Conservation (phyloP, 495 filamentous ascomycete species). For the Hypoxylon trugodes region DNA sequence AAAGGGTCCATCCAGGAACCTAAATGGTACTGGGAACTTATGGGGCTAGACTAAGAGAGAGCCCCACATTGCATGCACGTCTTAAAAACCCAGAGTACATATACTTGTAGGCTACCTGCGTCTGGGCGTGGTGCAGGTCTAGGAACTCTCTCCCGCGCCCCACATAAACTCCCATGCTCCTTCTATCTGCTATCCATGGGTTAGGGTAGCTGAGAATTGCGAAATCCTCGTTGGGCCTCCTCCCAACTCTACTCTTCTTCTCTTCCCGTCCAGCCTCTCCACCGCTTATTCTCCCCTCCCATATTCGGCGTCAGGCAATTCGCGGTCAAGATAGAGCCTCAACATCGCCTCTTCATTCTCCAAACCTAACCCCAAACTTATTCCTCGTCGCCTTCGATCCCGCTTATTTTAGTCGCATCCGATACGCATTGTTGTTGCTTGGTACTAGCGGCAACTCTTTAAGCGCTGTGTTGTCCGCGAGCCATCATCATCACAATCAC, state of each 20-base stretch:
- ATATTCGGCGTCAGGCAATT: slow-evolving; percentile 19
- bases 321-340: slow-evolving; percentile 27
- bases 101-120: slow-evolving; percentile 21
- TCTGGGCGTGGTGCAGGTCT: slow-evolving; percentile 40
- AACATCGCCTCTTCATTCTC: slow-evolving; percentile 5
- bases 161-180: slow-evolving; percentile 46
- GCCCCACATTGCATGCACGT: slow-evolving; percentile 32
- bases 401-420: slow-evolving; percentile 2
- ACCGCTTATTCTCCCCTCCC: slow-evolving; percentile 43
- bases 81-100: slow-evolving; percentile 20
- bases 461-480: slow-evolving; percentile 23
- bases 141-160: slow-evolving; percentile 45
- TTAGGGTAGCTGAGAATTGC: slow-evolving; percentile 47
- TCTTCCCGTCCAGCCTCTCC: slow-evolving; percentile 46
- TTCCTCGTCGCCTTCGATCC: not conserved
- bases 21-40: slow-evolving; percentile 20
- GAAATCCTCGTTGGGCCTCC: slow-evolving; percentile 47
- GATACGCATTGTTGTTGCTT: slow-evolving; percentile 22
- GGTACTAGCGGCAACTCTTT: slow-evolving; percentile 26
- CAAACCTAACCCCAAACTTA: slow-evolving; percentile 2
- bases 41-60: slow-evolving; percentile 24
- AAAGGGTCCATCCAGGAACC: slow-evolving; percentile 14
- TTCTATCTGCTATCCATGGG: slow-evolving; percentile 45
- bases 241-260: slow-evolving; percentile 47
- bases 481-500: slow-evolving; percentile 8